A percentile compares a stretch with the other conserved stretches of the same genome.
Evolutionary conservation across 345 rosid species (phyloP).

Genomic region (Nasturtium officinale): DNA sequence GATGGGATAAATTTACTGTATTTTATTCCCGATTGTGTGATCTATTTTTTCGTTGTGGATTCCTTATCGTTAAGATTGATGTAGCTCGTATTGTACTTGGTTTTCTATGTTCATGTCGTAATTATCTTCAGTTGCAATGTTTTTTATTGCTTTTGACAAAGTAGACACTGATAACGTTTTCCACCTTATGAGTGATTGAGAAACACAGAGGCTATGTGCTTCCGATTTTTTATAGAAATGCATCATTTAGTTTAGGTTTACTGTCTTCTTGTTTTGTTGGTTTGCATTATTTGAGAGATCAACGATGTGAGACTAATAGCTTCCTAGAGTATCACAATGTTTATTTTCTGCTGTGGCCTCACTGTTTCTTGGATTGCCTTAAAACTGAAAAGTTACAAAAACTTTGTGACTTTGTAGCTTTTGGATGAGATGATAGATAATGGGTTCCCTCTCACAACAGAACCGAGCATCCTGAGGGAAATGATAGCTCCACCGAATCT

Average conservation of each 20-base stretch:
- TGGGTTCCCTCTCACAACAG: slow-evolving; percentile 96
- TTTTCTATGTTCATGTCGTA: background rate
- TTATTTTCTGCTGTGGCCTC: background rate
- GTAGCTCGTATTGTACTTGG: background rate
- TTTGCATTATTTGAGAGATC: background rate
- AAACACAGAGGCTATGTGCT: background rate
- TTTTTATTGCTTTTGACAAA: slow-evolving; percentile 15
- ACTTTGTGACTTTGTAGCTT: slow-evolving; percentile 59
- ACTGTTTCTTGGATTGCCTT: background rate
- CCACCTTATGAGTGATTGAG: background rate
- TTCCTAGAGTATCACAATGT: background rate
- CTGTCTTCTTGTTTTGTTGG: background rate
- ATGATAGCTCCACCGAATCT: slow-evolving; percentile 95
- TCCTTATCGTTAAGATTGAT: background rate
- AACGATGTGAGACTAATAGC: background rate
- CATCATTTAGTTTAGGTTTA: background rate
- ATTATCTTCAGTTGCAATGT: background rate
- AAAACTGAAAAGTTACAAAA: slow-evolving; percentile 10
- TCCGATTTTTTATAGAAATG: background rate
- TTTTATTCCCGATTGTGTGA: background rate
- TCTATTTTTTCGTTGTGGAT: background rate
- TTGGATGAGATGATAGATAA: slow-evolving; percentile 99
- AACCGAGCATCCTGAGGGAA: slow-evolving; percentile 84
- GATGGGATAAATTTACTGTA: background rate
- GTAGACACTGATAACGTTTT: background rate